Evolutionary conservation across 441 rosid species (phyloP), one percentile per base, ranked within the genome.

Genomic region (Bruguiera hainesii): DNA sequence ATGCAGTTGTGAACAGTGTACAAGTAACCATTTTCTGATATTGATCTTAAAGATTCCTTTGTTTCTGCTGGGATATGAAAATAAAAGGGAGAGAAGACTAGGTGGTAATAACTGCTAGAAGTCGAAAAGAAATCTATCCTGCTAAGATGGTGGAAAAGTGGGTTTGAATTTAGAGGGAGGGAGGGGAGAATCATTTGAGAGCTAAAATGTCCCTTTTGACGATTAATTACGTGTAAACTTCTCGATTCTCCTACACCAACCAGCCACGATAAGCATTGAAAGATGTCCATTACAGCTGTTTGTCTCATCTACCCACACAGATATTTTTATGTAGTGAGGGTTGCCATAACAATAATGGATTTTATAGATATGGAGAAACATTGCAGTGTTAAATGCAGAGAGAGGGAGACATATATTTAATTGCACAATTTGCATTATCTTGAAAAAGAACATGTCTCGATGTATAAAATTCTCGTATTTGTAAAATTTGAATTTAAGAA

Each of bases 101-200:
- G 25, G 23, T 58, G 56, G 26, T 64, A 23, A 23, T 33, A 30
- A 46, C 7, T 10, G 31, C 16, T 6, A 59, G 9, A 21, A 49
- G 60, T 1, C 18, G 23, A 11, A 37, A 42, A 16, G 21, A 39
- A 51, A 26, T 53, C 48, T 13, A 63, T 71, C 57, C 55, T 71
- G 46, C 50, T 42, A 71, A 46, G 60, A 71, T 71, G 28, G 67
- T 53, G 60, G 64, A 74, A 69, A 30, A n/a, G 39, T 49, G 33
- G 63, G 66, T 60, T 71, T 71, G 79, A 76, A 69, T 71, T 63
- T 46, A 16, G 49, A 25, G 35, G 33, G 31, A 53, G 23, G 60
- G 50, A 59, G 49, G 53, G 59, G 15, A 20, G 55, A 65, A 60
- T 55, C 31, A 69, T 60, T 60, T 63, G 55, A 31, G 15, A 2